Conservation (phyloP, 345 rosid genomes). For the Anacardium occidentale region DNA sequence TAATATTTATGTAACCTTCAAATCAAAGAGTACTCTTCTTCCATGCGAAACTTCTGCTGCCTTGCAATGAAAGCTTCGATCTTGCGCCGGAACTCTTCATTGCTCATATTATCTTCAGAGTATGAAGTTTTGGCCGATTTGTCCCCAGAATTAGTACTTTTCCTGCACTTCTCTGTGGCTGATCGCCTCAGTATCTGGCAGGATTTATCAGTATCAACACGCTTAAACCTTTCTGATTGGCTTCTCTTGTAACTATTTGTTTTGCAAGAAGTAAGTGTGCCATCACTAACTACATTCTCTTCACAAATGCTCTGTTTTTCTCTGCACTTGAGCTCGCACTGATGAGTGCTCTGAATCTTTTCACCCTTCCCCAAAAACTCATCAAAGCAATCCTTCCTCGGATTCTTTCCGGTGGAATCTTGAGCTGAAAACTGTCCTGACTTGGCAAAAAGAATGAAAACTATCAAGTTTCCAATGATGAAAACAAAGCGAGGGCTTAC, state of each 20-base stretch:
- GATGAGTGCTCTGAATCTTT: slow-evolving; percentile 28
- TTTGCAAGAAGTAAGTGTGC: slow-evolving; percentile 11
- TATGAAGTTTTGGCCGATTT: slow-evolving; percentile 28
- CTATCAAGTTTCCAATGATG: slow-evolving; percentile 71
- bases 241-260: slow-evolving; percentile 41
- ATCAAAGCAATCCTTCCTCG: slow-evolving; percentile 39
- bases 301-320: slow-evolving; percentile 36
- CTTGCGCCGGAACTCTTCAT: slow-evolving; percentile 60
- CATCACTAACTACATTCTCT: slow-evolving; percentile 19
- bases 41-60: slow-evolving; percentile 65
- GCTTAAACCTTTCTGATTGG: slow-evolving; percentile 49
- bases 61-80: slow-evolving; percentile 78
- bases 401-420: slow-evolving; percentile 28
- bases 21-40: slow-evolving; percentile 48
- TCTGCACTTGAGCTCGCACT: slow-evolving; percentile 18
- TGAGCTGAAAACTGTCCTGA: slow-evolving; percentile 56
- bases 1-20: slow-evolving; percentile 13
- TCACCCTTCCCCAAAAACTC: slow-evolving; percentile 47
- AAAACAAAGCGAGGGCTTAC: slow-evolving; percentile 74
- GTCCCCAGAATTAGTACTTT: slow-evolving; percentile 28
- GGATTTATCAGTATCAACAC: slow-evolving; percentile 18
- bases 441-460: slow-evolving; percentile 64
- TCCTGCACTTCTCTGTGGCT: slow-evolving; percentile 42
- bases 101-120: slow-evolving; percentile 66
- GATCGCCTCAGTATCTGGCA: slow-evolving; percentile 45